Base-by-base conservation (phyloP, 805 yeast genomes). In the Kluyveromyces lactis region DNA sequence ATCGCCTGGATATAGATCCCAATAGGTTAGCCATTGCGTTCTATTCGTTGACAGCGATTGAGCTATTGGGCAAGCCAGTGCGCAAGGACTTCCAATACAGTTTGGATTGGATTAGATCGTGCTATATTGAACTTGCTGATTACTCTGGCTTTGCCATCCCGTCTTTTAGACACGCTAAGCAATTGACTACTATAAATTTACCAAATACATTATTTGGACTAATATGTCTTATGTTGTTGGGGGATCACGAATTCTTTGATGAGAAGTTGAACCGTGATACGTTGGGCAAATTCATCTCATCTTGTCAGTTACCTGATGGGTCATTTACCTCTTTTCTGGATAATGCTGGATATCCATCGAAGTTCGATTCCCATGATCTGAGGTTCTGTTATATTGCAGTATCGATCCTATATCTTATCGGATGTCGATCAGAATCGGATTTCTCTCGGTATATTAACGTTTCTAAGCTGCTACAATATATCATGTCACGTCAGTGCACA, bases 201-300 rank as follows among this genome's bases (percentile, higher is more conserved):
- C 74, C 90, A 0, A 76, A 87, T 4, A 87, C 96, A 0, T 77
- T 79, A 47, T 83, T 87, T 62, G 89, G 86, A 2, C 38, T 60
- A 18, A 58, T 87, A 26, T 71, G 75, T 26, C 64, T 71, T 9
- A 63, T 83, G 28, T 54, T 76, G 1, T 62, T 74, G n/a, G 60
- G 83, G 11, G 64, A 66, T 24, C 73, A 69, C 36, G 68, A 67
- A 37, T 62, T 66, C 24, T 47, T 64, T 47, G 21, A 44, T 12
- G 31, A 42, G 12, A 42, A 69, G 7, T 45, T 79, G 17, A 69
- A 77, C 36, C 46, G 59, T 12, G 34, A 32, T 2, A 61, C 58
- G 40, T 58, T 85, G n/a, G 66, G 75, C 69, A 46, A 49, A 4
- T 82, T 79, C 56, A 71, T 89, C 2, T 42, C 54, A 1, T 43